These are phyloP conservation scores for Colletotrichum liriopes DNA, from an alignment of 2,329 filamentous ascomycete species.

Conservation along the genomic window DNA sequence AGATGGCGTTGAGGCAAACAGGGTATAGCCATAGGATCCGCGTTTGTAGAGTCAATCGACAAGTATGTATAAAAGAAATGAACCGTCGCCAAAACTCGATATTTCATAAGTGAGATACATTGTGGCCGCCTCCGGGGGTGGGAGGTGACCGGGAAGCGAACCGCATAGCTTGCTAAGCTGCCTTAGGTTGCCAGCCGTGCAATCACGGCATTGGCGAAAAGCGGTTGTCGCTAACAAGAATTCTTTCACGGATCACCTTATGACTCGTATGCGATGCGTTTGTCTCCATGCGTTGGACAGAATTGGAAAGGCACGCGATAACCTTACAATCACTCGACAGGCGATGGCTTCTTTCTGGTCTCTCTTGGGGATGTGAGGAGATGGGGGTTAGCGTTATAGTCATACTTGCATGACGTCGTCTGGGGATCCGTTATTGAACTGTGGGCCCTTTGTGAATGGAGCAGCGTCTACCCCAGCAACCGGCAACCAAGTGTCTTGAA, in stretches of 20 bases:
- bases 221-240: neutral
- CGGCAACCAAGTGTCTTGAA: conserved; percentile 26
- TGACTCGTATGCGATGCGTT: neutral
- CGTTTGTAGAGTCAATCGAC: neutral
- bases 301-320: neutral
- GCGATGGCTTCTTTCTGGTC: neutral
- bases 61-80: neutral
- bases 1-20: conserved; percentile 3
- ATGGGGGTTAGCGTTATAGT: neutral
- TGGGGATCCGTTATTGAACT: conserved; percentile 32
- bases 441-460: conserved; percentile 25
- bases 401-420: conserved; percentile 42
- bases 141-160: neutral
- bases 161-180: too few species aligned
- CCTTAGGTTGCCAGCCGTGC: neutral
- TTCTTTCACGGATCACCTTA: neutral
- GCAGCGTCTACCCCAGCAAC: conserved; percentile 40
- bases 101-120: neutral
- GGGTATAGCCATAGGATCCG: neutral
- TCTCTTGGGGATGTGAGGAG: neutral
- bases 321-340: neutral
- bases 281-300: neutral
- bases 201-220: neutral
- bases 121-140: neutral
- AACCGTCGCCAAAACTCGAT: neutral